phyloP scores from a whole-genome alignment of 768 basidiomycete genomes.

The Boletus huronensis region DNA sequence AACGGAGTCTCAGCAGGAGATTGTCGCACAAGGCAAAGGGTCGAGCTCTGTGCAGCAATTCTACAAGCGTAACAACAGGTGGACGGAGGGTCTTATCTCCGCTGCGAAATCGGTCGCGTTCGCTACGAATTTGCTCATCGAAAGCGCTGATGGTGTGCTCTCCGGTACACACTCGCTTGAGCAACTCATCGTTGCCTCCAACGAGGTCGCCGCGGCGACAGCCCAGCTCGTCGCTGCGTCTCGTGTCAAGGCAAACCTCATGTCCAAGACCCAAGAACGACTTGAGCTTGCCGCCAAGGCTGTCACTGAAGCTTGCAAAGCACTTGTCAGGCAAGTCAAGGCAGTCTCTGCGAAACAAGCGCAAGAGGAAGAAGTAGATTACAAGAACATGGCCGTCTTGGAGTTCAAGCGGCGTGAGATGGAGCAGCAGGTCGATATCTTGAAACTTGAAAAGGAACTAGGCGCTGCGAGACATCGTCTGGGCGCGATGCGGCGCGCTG shows the following conservation, averaged over 20 bases:
- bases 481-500: slow-evolving; percentile 83
- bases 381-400: slow-evolving; percentile 87
- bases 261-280: slow-evolving; percentile 97
- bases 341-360: slow-evolving; percentile 82
- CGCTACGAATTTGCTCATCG: slow-evolving; percentile 92
- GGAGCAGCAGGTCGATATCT: slow-evolving; percentile 99
- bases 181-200: slow-evolving; percentile 99
- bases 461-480: slow-evolving; percentile 79
- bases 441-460: slow-evolving; percentile 93
- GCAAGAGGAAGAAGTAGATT: slow-evolving; percentile 76
- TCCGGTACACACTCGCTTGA: slow-evolving; percentile 96
- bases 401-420: slow-evolving; percentile 98
- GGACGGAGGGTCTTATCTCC: slow-evolving; percentile 98
- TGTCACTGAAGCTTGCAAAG: slow-evolving; percentile 95
- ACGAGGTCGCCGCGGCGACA: slow-evolving; percentile 95
- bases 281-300: slow-evolving; percentile 96
- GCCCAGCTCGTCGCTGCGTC: slow-evolving; percentile 98
- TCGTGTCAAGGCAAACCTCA: slow-evolving; percentile 95
- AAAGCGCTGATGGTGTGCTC: slow-evolving; percentile 95
- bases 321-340: slow-evolving; percentile 95
- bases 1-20: slow-evolving; percentile 97
- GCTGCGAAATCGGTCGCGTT: slow-evolving; percentile 98
- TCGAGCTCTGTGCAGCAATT: slow-evolving; percentile 92
- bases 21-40: slow-evolving; percentile 92
- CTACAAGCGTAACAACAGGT: slow-evolving; percentile 99